Evolutionary conservation across 2,329 filamentous ascomycete genomes (phyloP).

Genomic region (Epichloe brachyelytri): DNA sequence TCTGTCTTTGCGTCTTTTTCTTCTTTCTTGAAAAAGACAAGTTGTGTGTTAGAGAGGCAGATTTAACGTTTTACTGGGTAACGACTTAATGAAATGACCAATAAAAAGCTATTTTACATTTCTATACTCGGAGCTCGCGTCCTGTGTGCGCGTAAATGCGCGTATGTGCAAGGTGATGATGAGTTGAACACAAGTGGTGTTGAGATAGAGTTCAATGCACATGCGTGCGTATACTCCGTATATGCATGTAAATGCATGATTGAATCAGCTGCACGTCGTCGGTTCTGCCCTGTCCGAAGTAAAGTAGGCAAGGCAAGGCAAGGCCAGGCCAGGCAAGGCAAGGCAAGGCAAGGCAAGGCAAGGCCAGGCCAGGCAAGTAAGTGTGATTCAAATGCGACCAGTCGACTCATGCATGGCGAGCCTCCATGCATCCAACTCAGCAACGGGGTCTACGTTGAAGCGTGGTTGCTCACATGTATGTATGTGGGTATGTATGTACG

Average conservation of each 20-base stretch:
- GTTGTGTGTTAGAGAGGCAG: constrained; percentile 18
- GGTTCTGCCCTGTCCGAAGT: not conserved
- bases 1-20: not conserved
- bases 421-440: too few species aligned
- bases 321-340: too few species aligned
- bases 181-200: not conserved
- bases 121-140: not conserved
- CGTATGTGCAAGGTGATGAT: not conserved
- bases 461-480: too few species aligned
- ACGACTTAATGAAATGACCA: constrained; percentile 27
- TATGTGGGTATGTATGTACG: too few species aligned
- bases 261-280: not conserved
- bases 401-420: too few species aligned
- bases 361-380: too few species aligned
- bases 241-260: not conserved
- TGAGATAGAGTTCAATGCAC: not conserved
- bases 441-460: too few species aligned
- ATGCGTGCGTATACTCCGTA: not conserved
- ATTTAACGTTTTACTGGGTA: constrained; percentile 24
- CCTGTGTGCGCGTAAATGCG: too few species aligned
- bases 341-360: too few species aligned
- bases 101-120: constrained; percentile 22
- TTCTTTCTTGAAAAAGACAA: constrained; percentile 15
- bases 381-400: too few species aligned
- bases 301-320: too few species aligned